Evolutionary conservation across 345 rosid species (phyloP).

Genomic region (Alliaria petiolata): DNA sequence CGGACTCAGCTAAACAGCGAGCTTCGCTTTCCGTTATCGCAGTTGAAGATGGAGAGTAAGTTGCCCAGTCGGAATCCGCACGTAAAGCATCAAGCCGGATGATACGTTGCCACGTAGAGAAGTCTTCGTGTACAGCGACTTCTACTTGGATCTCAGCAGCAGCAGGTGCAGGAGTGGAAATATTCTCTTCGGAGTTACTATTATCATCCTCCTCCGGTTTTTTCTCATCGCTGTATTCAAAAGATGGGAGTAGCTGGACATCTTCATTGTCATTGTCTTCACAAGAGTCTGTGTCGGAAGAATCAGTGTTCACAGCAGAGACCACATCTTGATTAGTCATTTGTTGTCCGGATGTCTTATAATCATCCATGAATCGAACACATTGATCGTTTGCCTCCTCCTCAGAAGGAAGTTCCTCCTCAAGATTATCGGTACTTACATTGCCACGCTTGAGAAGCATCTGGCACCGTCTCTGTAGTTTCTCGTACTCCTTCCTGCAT

Average conservation of each 20-base stretch:
- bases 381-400: conserved; percentile 48
- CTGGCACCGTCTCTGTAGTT: conserved; percentile 66
- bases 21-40: conserved; percentile 66
- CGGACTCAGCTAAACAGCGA: conserved; percentile 59
- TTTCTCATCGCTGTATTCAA: conserved; percentile 44
- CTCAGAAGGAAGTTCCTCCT: conserved; percentile 51
- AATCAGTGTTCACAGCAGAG: conserved; percentile 58
- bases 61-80: conserved; percentile 86
- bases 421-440: conserved; percentile 51
- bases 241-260: conserved; percentile 48
- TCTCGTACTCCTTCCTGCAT: conserved; percentile 90
- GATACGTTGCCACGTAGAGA: conserved; percentile 85
- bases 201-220: conserved; percentile 35
- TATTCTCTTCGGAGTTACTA: conserved; percentile 25
- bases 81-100: conserved; percentile 97
- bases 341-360: conserved; percentile 35
- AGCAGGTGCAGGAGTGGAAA: conserved; percentile 34
- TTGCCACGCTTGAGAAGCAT: conserved; percentile 43
- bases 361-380: conserved; percentile 49
- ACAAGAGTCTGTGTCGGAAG: conserved; percentile 83
- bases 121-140: conserved; percentile 49
- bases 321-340: conserved; percentile 48
- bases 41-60: conserved; percentile 55
- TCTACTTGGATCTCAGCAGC: conserved; percentile 37
- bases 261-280: conserved; percentile 74